Conservation (phyloP, 2,329 filamentous ascomycete genomes). For the Grosmannia clavigera region DNA sequence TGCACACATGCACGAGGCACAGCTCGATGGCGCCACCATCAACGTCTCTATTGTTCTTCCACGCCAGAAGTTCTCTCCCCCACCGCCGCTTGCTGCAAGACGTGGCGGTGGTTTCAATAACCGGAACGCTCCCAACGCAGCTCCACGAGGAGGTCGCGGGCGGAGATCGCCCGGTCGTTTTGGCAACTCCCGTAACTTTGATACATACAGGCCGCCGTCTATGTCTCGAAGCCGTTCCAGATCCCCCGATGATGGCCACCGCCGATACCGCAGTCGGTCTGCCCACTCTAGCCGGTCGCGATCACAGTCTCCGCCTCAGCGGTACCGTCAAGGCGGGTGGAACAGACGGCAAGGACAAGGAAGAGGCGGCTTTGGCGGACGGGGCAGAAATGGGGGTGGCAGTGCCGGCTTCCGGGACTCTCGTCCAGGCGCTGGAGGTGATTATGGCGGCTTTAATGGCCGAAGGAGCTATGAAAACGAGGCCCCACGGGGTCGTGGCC, state of each 20-base stretch:
- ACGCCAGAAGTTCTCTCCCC: conserved; percentile 66
- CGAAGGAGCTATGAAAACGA: background rate
- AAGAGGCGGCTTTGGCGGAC: background rate
- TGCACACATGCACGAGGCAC: conserved; percentile 95
- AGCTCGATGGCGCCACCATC: conserved; percentile 71
- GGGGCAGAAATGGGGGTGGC: background rate
- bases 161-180: conserved; percentile 16
- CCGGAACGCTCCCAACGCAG: conserved; percentile 29
- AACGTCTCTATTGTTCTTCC: conserved; percentile 83
- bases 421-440: background rate
- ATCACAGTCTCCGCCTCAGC: background rate
- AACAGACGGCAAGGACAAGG: background rate
- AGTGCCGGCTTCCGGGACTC: background rate
- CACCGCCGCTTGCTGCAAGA: conserved; percentile 56
- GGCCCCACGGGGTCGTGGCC: background rate
- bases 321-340: background rate
- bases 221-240: conserved; percentile 35
- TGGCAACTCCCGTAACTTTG: conserved; percentile 21
- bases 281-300: conserved; percentile 20
- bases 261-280: conserved; percentile 34
- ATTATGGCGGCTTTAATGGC: background rate
- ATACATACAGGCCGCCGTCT: conserved; percentile 46
- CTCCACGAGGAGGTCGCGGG: conserved; percentile 12
- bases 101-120: conserved; percentile 48
- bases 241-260: conserved; percentile 20